Evolutionary conservation across 345 rosid species (phyloP).

Genomic region (Ailanthus altissimus): DNA sequence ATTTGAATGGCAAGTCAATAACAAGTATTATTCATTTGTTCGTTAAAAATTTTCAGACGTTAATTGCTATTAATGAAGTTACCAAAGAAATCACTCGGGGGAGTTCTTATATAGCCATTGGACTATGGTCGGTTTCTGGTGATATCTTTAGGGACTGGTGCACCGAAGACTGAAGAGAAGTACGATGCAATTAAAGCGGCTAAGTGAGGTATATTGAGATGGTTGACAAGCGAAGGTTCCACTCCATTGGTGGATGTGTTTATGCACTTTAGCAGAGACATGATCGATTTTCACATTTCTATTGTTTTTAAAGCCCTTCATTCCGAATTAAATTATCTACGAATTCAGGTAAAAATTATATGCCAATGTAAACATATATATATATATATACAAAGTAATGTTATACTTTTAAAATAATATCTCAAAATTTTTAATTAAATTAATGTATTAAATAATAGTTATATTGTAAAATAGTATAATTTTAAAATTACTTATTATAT

Average conservation of each 20-base stretch:
- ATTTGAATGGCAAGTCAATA: not conserved
- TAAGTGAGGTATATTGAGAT: conserved; percentile 45
- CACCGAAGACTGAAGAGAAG: conserved; percentile 27
- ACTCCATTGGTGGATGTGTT: conserved; percentile 42
- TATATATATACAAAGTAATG: too few species aligned
- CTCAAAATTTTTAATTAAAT: too few species aligned
- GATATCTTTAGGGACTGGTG: conserved; percentile 44
- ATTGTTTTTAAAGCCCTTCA: conserved; percentile 43
- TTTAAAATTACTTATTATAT: too few species aligned
- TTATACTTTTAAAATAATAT: too few species aligned
- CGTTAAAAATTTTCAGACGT: conserved; percentile 24
- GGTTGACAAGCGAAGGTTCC: conserved; percentile 32
- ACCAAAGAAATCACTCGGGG: conserved; percentile 30
- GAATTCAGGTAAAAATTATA: conserved; percentile 44
- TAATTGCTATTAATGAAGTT: conserved; percentile 48
- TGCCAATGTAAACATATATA: not conserved
- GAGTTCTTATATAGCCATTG: conserved; percentile 26
- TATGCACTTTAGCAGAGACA: conserved; percentile 40
- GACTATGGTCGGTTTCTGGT: conserved; percentile 41
- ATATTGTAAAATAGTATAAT: too few species aligned
- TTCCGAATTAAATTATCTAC: conserved; percentile 39
- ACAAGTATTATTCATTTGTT: not conserved
- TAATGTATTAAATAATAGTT: too few species aligned
- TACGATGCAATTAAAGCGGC: conserved; percentile 38
- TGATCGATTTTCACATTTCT: conserved; percentile 43